Evolutionary conservation across 441 rosid genomes (phyloP), one percentile per base, ranked within the genome.

Genomic region (Raphanus hybrid): DNA sequence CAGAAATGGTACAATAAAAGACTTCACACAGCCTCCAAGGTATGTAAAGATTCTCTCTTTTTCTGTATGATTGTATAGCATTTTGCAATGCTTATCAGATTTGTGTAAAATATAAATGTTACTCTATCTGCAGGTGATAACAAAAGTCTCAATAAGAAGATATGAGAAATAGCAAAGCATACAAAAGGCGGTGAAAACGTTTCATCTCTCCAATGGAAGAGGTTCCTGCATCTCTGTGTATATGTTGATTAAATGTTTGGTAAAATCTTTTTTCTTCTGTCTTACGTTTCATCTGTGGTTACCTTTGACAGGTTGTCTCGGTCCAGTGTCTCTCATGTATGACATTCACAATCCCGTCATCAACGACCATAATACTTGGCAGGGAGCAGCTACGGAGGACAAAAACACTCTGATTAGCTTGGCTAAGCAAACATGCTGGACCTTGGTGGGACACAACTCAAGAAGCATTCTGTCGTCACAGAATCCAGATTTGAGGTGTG

Each of bases 351-450:
- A 92, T 92, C 5, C 80, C 93, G 41, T 87, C 97, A 71, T 81
- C 75, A 62, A 89, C 85, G 3, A 82, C 92, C 1, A 74, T 94
- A 91, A 89, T 90, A 78, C 92, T 94, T 9, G 92, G 92, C 84
- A 92, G 91, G 97, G 92, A 91, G 79, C 95, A 14, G 83, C 88
- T 68, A 81, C 95, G 0, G 87, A 86, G 81, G 83, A 84, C 75
- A 89, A 86, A 83, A 85, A 92, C 18, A 90, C 97, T 77, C 97
- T 90, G 12, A 83, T 92, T 55, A 92, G 60, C 85, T 85, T 94
- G 80, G 98, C 97, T 50, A 97, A 94, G 73, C 98, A 94, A 75
- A 92, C 97, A 23, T 92, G 92, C 80, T 94, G 97, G 97, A 41
- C 9, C 48, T 8, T 41, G 48, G 48, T 41, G 48, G 11, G 48